phyloP scores from a whole-genome alignment of 1,139 yeast species.

The Yamadazyma dendronema region DNA sequence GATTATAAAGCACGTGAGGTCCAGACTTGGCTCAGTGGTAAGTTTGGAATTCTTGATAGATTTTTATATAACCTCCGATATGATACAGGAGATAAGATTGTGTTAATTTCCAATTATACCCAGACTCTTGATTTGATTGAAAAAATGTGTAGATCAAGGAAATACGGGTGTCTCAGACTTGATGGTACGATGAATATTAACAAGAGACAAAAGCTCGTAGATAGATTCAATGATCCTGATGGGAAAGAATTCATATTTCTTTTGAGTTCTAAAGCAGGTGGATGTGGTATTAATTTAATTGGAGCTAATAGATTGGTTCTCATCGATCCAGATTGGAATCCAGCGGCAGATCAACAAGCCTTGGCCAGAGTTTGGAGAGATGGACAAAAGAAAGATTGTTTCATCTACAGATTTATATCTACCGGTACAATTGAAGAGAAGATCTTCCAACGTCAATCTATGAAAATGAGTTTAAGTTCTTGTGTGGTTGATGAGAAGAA shows the following conservation, averaged over 20 bases:
- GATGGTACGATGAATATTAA: slow-evolving; percentile 93
- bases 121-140: slow-evolving; percentile 91
- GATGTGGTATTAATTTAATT: slow-evolving; percentile 95
- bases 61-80: slow-evolving; percentile 72
- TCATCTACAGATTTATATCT: slow-evolving; percentile 86
- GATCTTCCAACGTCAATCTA: slow-evolving; percentile 94
- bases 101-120: slow-evolving; percentile 89
- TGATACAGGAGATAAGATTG: slow-evolving; percentile 92
- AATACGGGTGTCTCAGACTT: slow-evolving; percentile 77
- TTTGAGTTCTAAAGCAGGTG: slow-evolving; percentile 95
- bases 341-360: slow-evolving; percentile 98
- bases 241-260: slow-evolving; percentile 85
- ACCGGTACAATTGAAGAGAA: slow-evolving; percentile 97
- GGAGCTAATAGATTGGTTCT: slow-evolving; percentile 91
- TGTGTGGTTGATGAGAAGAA: slow-evolving; percentile 97
- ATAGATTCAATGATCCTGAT: slow-evolving; percentile 85
- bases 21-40: slow-evolving; percentile 63
- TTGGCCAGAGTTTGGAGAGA: slow-evolving; percentile 98
- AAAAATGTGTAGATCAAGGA: slow-evolving; percentile 69
- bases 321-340: slow-evolving; percentile 98
- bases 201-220: slow-evolving; percentile 91
- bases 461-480: slow-evolving; percentile 88
- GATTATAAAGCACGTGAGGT: slow-evolving; percentile 45
- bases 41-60: slow-evolving; percentile 64
- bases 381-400: slow-evolving; percentile 96